A percentile compares a stretch with the other conserved stretches of the same genome.
phyloP scores from a whole-genome alignment of 192 early-diverging fungal genomes.

The Dissophora globulifera region DNA sequence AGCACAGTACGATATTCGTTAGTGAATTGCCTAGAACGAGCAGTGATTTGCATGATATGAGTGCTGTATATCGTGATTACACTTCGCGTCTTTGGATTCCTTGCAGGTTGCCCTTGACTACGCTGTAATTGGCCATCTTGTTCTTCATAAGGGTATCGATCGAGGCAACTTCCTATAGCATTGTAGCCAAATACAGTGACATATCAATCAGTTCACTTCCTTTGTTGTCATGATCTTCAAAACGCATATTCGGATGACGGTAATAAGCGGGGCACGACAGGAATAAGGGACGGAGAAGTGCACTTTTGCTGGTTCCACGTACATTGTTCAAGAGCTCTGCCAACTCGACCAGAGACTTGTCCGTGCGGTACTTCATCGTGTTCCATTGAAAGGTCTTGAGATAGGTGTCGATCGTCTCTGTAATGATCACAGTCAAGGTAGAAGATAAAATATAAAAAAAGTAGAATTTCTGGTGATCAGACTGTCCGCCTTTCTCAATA shows the following conservation, averaged over 20 bases:
- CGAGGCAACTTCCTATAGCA: constrained; percentile 79
- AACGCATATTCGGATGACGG: no score
- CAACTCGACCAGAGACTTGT: constrained; percentile 91
- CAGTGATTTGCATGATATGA: no score
- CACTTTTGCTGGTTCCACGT: constrained; percentile 19
- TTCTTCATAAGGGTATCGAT: constrained; percentile 93
- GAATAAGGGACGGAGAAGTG: no score
- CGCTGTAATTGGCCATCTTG: constrained; percentile 88
- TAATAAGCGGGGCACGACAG: no score
- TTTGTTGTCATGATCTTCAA: no score
- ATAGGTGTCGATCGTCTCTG: constrained; percentile 90
- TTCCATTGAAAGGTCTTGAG: constrained; percentile 94
- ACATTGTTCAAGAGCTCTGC: constrained; percentile 82
- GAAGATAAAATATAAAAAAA: constrained; percentile 14
- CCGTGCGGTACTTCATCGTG: constrained; percentile 94
- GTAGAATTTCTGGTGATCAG: not conserved
- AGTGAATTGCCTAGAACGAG: no score
- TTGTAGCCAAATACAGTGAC: no score
- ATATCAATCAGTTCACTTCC: no score
- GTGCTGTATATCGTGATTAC: constrained; percentile 61
- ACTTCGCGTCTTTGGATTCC: constrained; percentile 85
- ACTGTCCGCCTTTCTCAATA: no score
- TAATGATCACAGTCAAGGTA: not conserved
- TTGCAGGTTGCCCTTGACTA: constrained; percentile 82
- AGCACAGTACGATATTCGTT: no score